Conservation (phyloP, 768 basidiomycete genomes). For the Glaciozyma martinii region DNA sequence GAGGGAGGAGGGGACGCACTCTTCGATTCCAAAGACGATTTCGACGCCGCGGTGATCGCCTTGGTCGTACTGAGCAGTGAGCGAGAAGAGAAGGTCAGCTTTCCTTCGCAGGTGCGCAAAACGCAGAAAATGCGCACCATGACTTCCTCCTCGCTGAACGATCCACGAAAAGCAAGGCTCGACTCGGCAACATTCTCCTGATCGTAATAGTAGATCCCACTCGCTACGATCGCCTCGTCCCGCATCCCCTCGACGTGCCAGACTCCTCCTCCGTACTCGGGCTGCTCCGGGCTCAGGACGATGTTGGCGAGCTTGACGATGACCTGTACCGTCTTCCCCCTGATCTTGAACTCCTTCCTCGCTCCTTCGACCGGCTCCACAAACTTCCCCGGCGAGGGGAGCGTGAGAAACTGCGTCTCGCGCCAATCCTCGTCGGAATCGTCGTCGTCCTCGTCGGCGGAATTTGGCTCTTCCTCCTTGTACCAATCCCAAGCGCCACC, state of each 20-base stretch:
- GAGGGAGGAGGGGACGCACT: background rate
- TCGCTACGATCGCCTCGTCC: conserved; percentile 38
- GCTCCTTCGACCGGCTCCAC: conserved; percentile 4
- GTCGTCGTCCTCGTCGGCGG: conserved; percentile 47
- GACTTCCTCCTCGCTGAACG: conserved; percentile 2
- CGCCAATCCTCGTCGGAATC: conserved; percentile 45
- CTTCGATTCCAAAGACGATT: background rate
- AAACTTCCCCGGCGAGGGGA: background rate
- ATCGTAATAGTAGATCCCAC: conserved; percentile 32
- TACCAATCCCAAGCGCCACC: conserved; percentile 46
- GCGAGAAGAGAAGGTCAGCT: no score
- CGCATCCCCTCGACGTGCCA: conserved; percentile 44
- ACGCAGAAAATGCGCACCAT: background rate
- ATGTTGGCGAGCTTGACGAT: conserved; percentile 41
- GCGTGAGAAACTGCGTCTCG: conserved; percentile 35
- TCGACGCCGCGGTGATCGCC: background rate
- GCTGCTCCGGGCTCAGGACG: conserved; percentile 41
- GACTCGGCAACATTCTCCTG: conserved; percentile 39
- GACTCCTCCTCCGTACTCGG: conserved; percentile 47
- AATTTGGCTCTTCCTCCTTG: conserved; percentile 47
- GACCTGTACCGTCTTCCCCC: conserved; percentile 32
- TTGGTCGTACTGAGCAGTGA: conserved; percentile 3
- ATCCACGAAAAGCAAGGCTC: conserved; percentile 38
- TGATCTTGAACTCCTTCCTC: conserved; percentile 6
- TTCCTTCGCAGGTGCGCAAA: no score